A percentile compares a stretch with the other conserved stretches of the same genome.
Conservation (phyloP, 2,329 filamentous ascomycete genomes). For the Cladosporium phlei region DNA sequence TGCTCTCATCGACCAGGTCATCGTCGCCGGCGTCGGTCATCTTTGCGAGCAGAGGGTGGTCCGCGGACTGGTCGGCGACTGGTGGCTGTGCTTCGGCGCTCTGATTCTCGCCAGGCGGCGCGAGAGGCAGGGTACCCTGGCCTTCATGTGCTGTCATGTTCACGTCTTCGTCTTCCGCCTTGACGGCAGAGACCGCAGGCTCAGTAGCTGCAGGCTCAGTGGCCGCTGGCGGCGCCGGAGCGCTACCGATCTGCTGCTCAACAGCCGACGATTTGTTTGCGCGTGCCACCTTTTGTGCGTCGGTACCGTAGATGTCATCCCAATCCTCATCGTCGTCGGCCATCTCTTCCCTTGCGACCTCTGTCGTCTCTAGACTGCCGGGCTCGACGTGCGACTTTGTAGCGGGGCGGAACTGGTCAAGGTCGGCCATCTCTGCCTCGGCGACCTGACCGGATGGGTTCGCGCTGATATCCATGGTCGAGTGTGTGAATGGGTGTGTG, state of each 20-base stretch:
- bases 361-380: constrained; percentile 6
- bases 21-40: constrained; percentile 10
- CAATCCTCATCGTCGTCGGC: constrained; percentile 28
- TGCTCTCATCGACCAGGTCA: constrained; percentile 5
- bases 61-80: neutral
- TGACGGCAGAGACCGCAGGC: neutral
- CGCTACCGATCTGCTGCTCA: constrained; percentile 3
- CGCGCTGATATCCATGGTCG: constrained; percentile 8
- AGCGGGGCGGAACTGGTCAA: constrained; percentile 9
- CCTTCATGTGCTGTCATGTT: neutral
- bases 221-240: neutral
- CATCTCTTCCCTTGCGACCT: constrained; percentile 24
- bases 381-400: neutral
- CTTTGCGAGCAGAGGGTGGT: neutral
- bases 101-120: constrained; percentile 2
- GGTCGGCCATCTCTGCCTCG: constrained; percentile 10
- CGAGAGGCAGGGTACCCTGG: constrained; percentile 8
- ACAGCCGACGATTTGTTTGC: constrained; percentile 5
- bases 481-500: neutral
- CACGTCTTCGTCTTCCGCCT: neutral
- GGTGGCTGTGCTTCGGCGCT: neutral
- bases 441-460: constrained; percentile 7
- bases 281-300: constrained; percentile 2
- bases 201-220: neutral
- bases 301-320: constrained; percentile 30